These are phyloP conservation scores for Boechera stricta DNA, from an alignment of 345 rosid genomes.

Conservation along the genomic window DNA sequence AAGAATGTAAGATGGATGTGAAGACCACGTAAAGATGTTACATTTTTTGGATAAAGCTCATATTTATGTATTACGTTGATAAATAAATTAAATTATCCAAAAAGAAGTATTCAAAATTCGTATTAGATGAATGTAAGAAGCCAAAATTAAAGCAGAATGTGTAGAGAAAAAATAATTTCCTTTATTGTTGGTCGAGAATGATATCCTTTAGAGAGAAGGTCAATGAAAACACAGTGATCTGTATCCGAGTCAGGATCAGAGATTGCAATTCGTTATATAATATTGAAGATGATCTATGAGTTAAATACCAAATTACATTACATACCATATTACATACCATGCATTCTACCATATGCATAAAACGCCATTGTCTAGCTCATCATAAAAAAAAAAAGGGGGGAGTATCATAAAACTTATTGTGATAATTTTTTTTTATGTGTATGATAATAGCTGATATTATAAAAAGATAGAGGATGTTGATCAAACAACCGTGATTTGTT, in stretches of 20 bases:
- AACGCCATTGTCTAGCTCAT: neutral
- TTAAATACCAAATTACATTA: neutral
- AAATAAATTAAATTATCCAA: neutral
- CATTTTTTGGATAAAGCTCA: slow-evolving; percentile 35
- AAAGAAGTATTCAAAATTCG: slow-evolving; percentile 16
- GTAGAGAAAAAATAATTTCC: neutral
- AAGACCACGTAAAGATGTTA: slow-evolving; percentile 31
- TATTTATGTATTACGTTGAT: slow-evolving; percentile 15
- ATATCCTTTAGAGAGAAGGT: slow-evolving; percentile 14
- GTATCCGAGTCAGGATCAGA: slow-evolving; percentile 32
- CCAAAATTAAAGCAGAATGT: neutral
- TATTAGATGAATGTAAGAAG: neutral
- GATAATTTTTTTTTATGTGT: neutral
- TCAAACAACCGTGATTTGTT: neutral
- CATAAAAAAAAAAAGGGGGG: neutral
- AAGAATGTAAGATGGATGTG: slow-evolving; percentile 21
- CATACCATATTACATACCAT: neutral
- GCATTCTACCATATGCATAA: slow-evolving; percentile 3
- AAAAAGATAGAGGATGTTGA: neutral
- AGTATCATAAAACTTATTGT: too few species aligned
- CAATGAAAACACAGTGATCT: slow-evolving; percentile 36
- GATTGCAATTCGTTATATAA: neutral
- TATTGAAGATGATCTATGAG: neutral
- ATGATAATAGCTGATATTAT: neutral
- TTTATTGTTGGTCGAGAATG: slow-evolving; percentile 13